Base-by-base conservation (phyloP, 2,329 filamentous ascomycete species). In the Xylariales sp. region DNA sequence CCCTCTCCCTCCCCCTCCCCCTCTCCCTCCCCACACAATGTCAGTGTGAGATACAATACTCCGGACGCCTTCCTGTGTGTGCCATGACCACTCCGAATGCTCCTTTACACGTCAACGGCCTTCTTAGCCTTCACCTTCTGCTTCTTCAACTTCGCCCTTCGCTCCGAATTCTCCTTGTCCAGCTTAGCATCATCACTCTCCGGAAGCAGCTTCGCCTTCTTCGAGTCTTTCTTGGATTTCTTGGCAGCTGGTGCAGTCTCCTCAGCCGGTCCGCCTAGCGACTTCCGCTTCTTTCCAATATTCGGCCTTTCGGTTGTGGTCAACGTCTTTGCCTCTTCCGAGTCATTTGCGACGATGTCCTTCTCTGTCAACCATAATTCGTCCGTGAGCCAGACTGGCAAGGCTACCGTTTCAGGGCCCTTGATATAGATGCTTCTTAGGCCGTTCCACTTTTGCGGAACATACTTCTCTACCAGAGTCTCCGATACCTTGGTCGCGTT, bases 341-440 rank as follows among this genome's bases (percentile, higher is more conserved):
- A 67, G 25, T 62, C 66, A 27, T 74, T 70, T 49, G 74, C 68
- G 25, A 93, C 69, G 5, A 95, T 80, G 57, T 84, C 79, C 47
- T 88, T 82, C 46, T 80, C 75, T 3, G 28, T 86, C 12, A 84
- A 65, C 89, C 93, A 98, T 49, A 98, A 73, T 73, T 96, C 89
- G 52, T 89, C 84, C 4, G 91, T 86, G 59, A 95, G 70, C 87
- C 89, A 98, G 59, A 98, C 82, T n/a, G 93, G 93, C 57, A 98
- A 74, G 7, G 91, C 86, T 46, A 83, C 84, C 4, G 91, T 95
- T 58, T 87, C 82, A 20, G 88, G 84, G 3, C 88, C 88, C 75
- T 97, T 98, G 71, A 98, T 75, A 64, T 95, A 89, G 47, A 98
- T 70, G 48, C 80, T 79, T 63, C 84, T 83, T 49, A 97, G 76